phyloP scores from a whole-genome alignment of 139 green algal species.

The Yamagishiella unicocca region DNA sequence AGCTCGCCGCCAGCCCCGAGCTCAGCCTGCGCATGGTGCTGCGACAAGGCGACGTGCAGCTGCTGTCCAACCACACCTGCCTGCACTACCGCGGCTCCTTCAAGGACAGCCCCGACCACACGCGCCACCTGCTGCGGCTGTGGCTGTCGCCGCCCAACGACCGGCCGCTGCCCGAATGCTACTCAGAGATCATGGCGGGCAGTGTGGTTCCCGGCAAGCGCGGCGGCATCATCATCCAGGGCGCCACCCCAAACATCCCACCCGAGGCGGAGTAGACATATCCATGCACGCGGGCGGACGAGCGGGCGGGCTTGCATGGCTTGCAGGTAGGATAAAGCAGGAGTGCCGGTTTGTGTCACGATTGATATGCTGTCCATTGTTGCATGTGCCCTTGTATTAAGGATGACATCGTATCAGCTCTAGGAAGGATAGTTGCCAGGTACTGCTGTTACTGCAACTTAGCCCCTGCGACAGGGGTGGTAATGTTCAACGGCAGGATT shows the following conservation, averaged over 20 bases:
- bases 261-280: constrained; percentile 60
- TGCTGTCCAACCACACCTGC: constrained; percentile 74
- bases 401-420: too few relatives aligned
- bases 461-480: too few relatives aligned
- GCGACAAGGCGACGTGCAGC: constrained; percentile 77
- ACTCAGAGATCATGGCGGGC: constrained; percentile 62
- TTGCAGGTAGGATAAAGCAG: too few relatives aligned
- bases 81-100: constrained; percentile 73
- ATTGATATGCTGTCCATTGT: too few relatives aligned
- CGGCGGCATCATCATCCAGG: constrained; percentile 66
- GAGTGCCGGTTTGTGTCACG: too few relatives aligned
- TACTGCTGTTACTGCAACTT: too few relatives aligned
- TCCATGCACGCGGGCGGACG: too few relatives aligned
- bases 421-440: too few relatives aligned
- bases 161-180: constrained; percentile 66
- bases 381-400: too few relatives aligned
- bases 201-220: constrained; percentile 52
- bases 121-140: constrained; percentile 79
- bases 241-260: constrained; percentile 44
- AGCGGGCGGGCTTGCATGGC: too few relatives aligned
- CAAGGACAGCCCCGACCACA: constrained; percentile 49
- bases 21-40: constrained; percentile 68
- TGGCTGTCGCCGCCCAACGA: constrained; percentile 72
- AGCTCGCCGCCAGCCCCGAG: constrained; percentile 61
- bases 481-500: too few relatives aligned